Percentiles rank a stretch among this genome's conserved stretches.
Evolutionary conservation across 345 rosid genomes (phyloP).

Genomic region (Excoecaria cochinchinensis): DNA sequence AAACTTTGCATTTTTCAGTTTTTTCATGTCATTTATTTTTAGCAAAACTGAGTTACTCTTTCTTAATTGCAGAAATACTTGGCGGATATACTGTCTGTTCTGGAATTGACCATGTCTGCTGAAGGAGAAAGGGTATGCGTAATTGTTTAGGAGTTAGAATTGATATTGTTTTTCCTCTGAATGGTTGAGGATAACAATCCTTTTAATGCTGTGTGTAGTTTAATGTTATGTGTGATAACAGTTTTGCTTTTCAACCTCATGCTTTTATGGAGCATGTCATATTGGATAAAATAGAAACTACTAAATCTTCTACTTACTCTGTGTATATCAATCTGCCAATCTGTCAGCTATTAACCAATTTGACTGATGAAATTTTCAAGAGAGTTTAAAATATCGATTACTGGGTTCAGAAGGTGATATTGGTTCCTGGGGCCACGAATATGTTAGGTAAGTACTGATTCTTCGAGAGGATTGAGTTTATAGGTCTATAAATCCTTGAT

Average conservation of each 20-base stretch:
- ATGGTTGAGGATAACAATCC: not conserved
- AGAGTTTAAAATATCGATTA: constrained; percentile 83
- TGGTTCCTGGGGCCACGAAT: constrained; percentile 98
- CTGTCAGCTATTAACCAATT: not conserved
- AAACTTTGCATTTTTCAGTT: not conserved
- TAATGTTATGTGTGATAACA: not conserved
- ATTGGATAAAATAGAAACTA: not conserved
- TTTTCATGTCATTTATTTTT: not conserved
- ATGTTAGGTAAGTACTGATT: constrained; percentile 59
- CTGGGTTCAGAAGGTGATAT: constrained; percentile 87
- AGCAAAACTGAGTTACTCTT: constrained; percentile 3
- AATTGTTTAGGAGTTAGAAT: constrained; percentile 9
- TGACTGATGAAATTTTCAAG: constrained; percentile 44
- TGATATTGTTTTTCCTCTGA: not conserved
- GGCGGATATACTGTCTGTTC: constrained; percentile 87
- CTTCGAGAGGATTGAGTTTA: not conserved
- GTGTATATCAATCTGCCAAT: not conserved
- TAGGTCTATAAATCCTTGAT: not conserved
- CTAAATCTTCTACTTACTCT: not conserved
- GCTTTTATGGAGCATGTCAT: not conserved
- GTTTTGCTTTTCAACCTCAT: not conserved
- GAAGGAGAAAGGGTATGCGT: constrained; percentile 88
- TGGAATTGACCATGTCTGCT: constrained; percentile 95
- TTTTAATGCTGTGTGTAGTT: not conserved
- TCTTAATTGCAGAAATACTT: constrained; percentile 62